Conservation (phyloP, 768 basidiomycete genomes). For the Mycena chlorophos region DNA sequence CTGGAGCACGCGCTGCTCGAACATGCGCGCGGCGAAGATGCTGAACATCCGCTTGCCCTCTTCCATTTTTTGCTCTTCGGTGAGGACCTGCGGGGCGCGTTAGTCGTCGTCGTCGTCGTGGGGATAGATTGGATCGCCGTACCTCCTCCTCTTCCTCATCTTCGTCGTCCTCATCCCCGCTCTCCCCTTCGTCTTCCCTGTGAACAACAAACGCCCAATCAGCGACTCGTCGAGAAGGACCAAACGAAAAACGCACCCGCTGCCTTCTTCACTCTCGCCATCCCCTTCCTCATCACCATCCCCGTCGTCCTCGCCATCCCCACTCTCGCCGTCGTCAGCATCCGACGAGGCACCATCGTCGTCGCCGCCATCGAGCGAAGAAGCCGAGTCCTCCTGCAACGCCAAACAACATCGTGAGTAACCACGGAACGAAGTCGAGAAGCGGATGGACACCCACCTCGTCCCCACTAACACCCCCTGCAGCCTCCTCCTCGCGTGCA, state of each 20-base stretch:
- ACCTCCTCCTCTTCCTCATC: constrained; percentile 26
- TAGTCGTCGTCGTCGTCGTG: constrained; percentile 13
- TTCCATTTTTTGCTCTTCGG: constrained; percentile 98
- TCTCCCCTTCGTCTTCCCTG: constrained; percentile 52
- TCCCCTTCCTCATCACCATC: constrained; percentile 49
- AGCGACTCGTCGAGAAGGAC: constrained; percentile 21
- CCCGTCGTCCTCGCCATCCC: constrained; percentile 65
- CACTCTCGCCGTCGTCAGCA: constrained; percentile 62
- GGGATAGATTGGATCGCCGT: constrained; percentile 17
- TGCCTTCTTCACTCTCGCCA: constrained; percentile 50
- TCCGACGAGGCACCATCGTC: constrained; percentile 66
- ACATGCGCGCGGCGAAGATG: constrained; percentile 99
- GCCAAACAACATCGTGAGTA: neutral
- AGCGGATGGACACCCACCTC: constrained; percentile 13
- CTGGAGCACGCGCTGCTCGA: constrained; percentile 95
- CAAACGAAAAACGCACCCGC: constrained; percentile 15
- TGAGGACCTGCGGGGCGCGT: constrained; percentile 59
- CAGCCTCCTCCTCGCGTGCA: constrained; percentile 28
- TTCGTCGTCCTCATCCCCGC: constrained; percentile 52
- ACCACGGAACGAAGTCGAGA: no score
- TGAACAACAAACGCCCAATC: constrained; percentile 18
- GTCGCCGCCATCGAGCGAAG: constrained; percentile 51
- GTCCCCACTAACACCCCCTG: constrained; percentile 22
- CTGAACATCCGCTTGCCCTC: constrained; percentile 99
- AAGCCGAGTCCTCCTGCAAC: constrained; percentile 50